These are phyloP conservation scores for Candida methanosorbosa DNA, from an alignment of 805 yeast genomes.

Conservation along the genomic window DNA sequence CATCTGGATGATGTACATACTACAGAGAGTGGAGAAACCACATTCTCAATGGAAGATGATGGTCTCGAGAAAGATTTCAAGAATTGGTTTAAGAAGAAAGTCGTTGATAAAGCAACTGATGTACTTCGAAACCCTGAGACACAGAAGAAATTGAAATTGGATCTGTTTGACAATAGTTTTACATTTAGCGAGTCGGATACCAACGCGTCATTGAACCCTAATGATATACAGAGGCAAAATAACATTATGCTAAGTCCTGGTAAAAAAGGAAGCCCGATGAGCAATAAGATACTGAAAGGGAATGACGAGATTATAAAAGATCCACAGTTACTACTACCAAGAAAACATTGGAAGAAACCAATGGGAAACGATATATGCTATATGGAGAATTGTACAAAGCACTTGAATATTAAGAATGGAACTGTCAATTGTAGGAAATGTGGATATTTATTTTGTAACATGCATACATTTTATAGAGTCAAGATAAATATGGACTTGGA, in stretches of 20 bases:
- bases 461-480: conserved; percentile 49
- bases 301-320: too few species aligned
- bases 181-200: too few species aligned
- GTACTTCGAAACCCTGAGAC: conserved; percentile 16
- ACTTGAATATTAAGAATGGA: conserved; percentile 44
- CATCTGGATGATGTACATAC: conserved; percentile 69
- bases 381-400: conserved; percentile 29
- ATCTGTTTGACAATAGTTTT: conserved; percentile 40
- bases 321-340: conserved; percentile 17
- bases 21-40: conserved; percentile 9
- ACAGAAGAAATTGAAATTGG: conserved; percentile 35
- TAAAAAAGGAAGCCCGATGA: background rate
- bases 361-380: conserved; percentile 34
- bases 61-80: conserved; percentile 27
- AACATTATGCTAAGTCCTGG: conserved; percentile 1
- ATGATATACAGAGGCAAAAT: too few species aligned
- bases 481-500: conserved; percentile 39
- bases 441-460: conserved; percentile 61
- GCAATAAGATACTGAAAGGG: conserved; percentile 1
- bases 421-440: conserved; percentile 68
- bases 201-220: too few species aligned
- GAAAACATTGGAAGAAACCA: conserved; percentile 53
- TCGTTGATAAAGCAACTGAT: conserved; percentile 28
- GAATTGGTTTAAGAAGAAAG: conserved; percentile 34
- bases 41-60: background rate